These are phyloP conservation scores for Candida maesae DNA, from an alignment of 805 yeast genomes.

Conservation along the genomic window DNA sequence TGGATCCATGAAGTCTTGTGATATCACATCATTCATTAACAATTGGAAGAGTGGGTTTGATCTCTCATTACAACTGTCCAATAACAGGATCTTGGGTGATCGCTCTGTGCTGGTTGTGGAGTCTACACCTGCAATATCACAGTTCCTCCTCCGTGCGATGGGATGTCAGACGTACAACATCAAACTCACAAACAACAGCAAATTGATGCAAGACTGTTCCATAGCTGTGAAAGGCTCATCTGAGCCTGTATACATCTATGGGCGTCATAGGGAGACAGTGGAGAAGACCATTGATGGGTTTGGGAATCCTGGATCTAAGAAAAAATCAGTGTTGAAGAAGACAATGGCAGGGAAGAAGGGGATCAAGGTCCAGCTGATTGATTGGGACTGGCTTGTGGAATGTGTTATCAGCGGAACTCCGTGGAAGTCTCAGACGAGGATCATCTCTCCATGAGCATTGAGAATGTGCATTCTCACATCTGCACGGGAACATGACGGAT, in stretches of 20 bases:
- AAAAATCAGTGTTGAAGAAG: constrained; percentile 4
- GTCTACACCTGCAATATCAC: constrained; percentile 29
- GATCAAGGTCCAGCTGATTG: constrained; percentile 30
- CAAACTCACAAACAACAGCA: constrained; percentile 8
- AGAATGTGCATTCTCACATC: too few relatives aligned
- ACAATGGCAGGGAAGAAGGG: neutral
- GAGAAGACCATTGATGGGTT: constrained; percentile 4
- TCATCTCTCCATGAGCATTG: neutral
- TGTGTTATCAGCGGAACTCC: constrained; percentile 41
- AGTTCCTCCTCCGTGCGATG: constrained; percentile 42
- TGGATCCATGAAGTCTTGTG: constrained; percentile 41
- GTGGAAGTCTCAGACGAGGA: constrained; percentile 20
- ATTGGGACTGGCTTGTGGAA: constrained; percentile 70
- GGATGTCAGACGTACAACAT: constrained; percentile 33
- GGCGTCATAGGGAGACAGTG: constrained; percentile 2
- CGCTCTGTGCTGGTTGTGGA: constrained; percentile 21
- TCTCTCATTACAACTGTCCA: constrained; percentile 39
- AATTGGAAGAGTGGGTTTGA: constrained; percentile 31
- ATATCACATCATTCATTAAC: constrained; percentile 40
- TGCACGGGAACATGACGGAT: too few relatives aligned
- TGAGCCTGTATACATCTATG: constrained; percentile 10
- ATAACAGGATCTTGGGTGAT: constrained; percentile 30
- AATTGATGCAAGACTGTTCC: constrained; percentile 10
- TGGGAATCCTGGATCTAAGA: constrained; percentile 1
- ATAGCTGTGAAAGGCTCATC: neutral